Evolutionary conservation across 2,329 filamentous ascomycete species (phyloP).

Genomic region (Sporothrix sp.): DNA sequence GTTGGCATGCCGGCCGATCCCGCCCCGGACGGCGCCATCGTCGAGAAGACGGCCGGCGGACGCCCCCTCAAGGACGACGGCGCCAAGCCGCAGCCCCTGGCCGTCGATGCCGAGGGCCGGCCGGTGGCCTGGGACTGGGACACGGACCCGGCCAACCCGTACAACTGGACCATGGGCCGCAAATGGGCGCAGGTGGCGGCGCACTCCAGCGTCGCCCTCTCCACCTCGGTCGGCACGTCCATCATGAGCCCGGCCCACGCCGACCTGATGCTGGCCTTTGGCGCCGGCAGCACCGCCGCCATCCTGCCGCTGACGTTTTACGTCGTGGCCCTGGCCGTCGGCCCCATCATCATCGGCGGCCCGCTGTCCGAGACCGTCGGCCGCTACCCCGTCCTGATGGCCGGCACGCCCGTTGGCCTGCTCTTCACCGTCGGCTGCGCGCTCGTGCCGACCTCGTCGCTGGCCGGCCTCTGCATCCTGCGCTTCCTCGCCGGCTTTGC

Average conservation of each 20-base stretch:
- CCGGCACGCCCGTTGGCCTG: slow-evolving; percentile 36
- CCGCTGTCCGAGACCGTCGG: slow-evolving; percentile 51
- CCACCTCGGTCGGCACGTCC: slow-evolving; percentile 44
- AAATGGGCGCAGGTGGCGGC: slow-evolving; percentile 32
- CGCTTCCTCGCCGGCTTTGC: slow-evolving; percentile 48
- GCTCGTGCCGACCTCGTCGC: slow-evolving; percentile 32
- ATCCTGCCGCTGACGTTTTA: slow-evolving; percentile 52
- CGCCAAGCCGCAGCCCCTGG: background rate
- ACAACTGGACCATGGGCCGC: slow-evolving; percentile 38
- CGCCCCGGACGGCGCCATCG: background rate
- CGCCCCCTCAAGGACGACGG: background rate
- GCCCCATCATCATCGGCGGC: slow-evolving; percentile 48
- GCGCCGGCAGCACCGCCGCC: slow-evolving; percentile 43
- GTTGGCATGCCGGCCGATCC: background rate
- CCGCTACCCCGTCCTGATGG: slow-evolving; percentile 41
- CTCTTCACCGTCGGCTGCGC: slow-evolving; percentile 49
- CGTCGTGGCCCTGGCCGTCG: slow-evolving; percentile 49
- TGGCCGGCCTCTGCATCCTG: slow-evolving; percentile 41
- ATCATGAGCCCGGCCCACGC: slow-evolving; percentile 40
- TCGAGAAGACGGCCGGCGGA: background rate
- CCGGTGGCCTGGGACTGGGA: slow-evolving; percentile 25
- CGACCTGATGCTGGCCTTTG: slow-evolving; percentile 43
- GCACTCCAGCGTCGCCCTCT: slow-evolving; percentile 31
- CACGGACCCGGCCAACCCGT: slow-evolving; percentile 36
- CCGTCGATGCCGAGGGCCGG: slow-evolving; percentile 2